Conservation (phyloP, 176 grass and related monocot genomes). For the Leersia perrieri region DNA sequence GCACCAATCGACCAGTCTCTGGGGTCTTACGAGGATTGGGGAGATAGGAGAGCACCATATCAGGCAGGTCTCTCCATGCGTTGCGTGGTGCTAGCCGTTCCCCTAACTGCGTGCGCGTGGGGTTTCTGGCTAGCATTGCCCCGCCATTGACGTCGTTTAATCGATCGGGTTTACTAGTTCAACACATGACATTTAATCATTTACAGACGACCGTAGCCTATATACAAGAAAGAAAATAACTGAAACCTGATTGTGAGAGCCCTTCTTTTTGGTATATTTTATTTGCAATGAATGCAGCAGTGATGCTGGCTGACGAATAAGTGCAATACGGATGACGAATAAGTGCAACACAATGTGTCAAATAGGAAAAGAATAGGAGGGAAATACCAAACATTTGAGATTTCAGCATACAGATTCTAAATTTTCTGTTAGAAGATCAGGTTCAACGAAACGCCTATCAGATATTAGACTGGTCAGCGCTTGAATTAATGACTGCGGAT, state of each 20-base stretch:
- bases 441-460: constrained; percentile 1
- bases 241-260: neutral
- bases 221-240: neutral
- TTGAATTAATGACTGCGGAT: constrained; percentile 66
- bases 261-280: neutral
- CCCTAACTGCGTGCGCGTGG: neutral
- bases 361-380: neutral
- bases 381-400: neutral
- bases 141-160: neutral
- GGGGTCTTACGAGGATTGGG: no score
- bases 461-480: constrained; percentile 58
- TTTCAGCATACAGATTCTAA: constrained; percentile 28
- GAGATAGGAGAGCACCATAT: no score
- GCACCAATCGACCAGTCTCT: no score
- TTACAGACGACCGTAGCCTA: neutral
- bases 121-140: neutral
- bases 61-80: no score
- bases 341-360: neutral
- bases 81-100: no score
- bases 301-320: neutral
- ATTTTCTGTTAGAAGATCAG: constrained; percentile 43
- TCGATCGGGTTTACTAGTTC: no score
- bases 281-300: neutral
- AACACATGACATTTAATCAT: no score
- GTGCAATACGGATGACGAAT: no score